phyloP scores from a whole-genome alignment of 1,284 basidiomycete species.

The Stereum hirsutum region DNA sequence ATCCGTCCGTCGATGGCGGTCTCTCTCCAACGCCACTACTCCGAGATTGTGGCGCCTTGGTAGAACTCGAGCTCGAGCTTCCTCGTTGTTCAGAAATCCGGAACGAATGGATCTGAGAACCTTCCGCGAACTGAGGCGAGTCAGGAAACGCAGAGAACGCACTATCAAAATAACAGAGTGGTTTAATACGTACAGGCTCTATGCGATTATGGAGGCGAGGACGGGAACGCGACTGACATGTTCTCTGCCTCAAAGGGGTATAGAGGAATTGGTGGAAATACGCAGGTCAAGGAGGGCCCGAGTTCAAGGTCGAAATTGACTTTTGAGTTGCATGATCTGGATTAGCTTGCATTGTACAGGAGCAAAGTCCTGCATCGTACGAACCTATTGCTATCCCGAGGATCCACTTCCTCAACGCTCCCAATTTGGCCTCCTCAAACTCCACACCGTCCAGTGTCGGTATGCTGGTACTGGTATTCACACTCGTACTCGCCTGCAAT shows the following conservation, averaged over 20 bases:
- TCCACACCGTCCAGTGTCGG: slow-evolving; percentile 19
- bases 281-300: slow-evolving; percentile 74
- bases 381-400: slow-evolving; percentile 70
- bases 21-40: slow-evolving; percentile 24
- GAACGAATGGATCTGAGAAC: slow-evolving; percentile 68
- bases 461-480: slow-evolving; percentile 5
- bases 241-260: slow-evolving; percentile 68
- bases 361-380: slow-evolving; percentile 12
- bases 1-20: slow-evolving; percentile 46
- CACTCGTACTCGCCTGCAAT: slow-evolving; percentile 21
- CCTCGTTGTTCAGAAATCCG: slow-evolving; percentile 59
- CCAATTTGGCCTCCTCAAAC: slow-evolving; percentile 38
- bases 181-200: slow-evolving; percentile 9
- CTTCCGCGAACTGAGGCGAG: slow-evolving; percentile 73
- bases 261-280: slow-evolving; percentile 58
- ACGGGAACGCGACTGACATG: slow-evolving; percentile 49
- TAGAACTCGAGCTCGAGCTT: slow-evolving; percentile 16
- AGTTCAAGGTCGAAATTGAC: slow-evolving; percentile 86
- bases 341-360: slow-evolving; percentile 7
- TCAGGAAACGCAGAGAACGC: slow-evolving; percentile 96
- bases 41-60: slow-evolving; percentile 12
- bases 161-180: slow-evolving; percentile 28
- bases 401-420: slow-evolving; percentile 67
- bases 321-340: slow-evolving; percentile 24
- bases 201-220: background rate